Evolutionary conservation across 257 asterid genomes (phyloP).

Genomic region (Nemophila menziesii): DNA sequence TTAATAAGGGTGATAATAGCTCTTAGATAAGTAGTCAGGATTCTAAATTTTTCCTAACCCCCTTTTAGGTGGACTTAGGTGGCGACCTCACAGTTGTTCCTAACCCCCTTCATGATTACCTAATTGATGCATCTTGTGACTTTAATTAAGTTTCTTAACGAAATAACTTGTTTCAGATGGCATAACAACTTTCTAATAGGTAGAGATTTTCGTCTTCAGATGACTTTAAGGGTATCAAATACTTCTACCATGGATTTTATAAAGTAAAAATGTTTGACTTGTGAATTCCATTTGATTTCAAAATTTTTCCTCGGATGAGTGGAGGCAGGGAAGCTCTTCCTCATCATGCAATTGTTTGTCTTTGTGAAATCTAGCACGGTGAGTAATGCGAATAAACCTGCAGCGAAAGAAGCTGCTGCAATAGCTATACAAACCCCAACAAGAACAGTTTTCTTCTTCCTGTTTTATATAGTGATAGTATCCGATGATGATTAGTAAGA

Average conservation of each 20-base stretch:
- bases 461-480: slow-evolving; percentile 8
- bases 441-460: slow-evolving; percentile 23
- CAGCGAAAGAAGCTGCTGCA: slow-evolving; percentile 31
- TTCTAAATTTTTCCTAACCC: too few species aligned
- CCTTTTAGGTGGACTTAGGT: too few species aligned
- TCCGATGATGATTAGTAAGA: slow-evolving; percentile 2
- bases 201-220: slow-evolving; percentile 59
- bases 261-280: slow-evolving; percentile 59
- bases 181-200: slow-evolving; percentile 73
- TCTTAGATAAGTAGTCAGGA: too few species aligned
- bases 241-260: slow-evolving; percentile 45
- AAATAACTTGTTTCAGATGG: slow-evolving; percentile 57
- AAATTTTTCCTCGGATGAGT: slow-evolving; percentile 37
- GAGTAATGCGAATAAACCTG: slow-evolving; percentile 27
- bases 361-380: slow-evolving; percentile 37
- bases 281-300: slow-evolving; percentile 63
- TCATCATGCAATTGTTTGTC: slow-evolving; percentile 28
- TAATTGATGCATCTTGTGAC: slow-evolving; percentile 58
- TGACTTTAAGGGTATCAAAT: slow-evolving; percentile 31
- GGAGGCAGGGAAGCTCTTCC: slow-evolving; percentile 29
- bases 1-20: too few species aligned
- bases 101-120: slow-evolving; percentile 68
- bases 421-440: slow-evolving; percentile 26
- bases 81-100: too few species aligned
- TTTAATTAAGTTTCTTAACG: slow-evolving; percentile 77